Evolutionary conservation across 768 basidiomycete genomes (phyloP), one percentile per base, ranked within the genome.

Genomic region (Rhizopogon vinicolor): DNA sequence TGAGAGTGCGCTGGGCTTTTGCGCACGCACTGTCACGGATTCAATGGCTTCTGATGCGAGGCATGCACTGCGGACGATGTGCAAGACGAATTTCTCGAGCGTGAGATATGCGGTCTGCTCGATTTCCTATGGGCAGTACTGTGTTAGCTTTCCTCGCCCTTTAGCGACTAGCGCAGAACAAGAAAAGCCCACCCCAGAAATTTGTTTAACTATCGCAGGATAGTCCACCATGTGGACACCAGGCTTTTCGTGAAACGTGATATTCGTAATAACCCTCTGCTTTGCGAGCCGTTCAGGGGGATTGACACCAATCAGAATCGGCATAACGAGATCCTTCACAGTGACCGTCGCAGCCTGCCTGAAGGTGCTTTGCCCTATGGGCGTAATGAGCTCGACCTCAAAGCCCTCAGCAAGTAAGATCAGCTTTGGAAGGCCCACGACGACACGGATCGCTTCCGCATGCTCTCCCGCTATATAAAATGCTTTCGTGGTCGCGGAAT

Each of bases 1-100:
- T 28, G 83, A 82, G 22, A 91, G 67, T 0, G 89, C 89, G 52
- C 82, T 84, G 0, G 89, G 88, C 60, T 91, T 92, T 55, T 82
- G 80, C 19, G 85, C 76, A 0, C 79, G 72, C 3, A 83, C 79
- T 2, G 79, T 80, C 2, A 86, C 74, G 2, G 68, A 60, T 14
- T 71, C 64, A 0, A 82, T 62, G 5, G 53, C 56, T 8, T 65
- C 69, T 8, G 72, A 71, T 0, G 63, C 53, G 1, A 68, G 56
- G 51, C 74, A 74, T 1, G 78, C 71, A 9, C 71, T 66, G 9
- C 69, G 70, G 3, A 81, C 72, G 44, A 83, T 69, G 29, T 76
- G 64, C 52, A 79, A 67, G 7, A 77, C 80, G 52, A 87, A 77
- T 55, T 81, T 77, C 65, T 89, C 86, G 25, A 86, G 73, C 0